These are phyloP conservation scores for Chaetothyriales sp. DNA, from an alignment of 2,329 filamentous ascomycete species.

Conservation along the genomic window DNA sequence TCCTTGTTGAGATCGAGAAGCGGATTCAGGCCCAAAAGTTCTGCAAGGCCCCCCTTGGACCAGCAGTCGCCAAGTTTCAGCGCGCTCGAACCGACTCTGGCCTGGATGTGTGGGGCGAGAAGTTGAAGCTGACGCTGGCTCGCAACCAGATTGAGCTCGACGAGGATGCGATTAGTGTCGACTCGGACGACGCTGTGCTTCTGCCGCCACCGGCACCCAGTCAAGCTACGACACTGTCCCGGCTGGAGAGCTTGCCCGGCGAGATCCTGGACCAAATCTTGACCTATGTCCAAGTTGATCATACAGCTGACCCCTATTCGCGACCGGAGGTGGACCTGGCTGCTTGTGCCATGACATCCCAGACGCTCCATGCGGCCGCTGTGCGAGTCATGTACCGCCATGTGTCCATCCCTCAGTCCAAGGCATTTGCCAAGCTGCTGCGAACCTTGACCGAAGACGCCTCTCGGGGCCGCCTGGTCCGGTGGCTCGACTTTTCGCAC, in stretches of 20 bases:
- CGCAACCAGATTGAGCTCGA: neutral
- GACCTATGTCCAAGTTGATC: constrained; percentile 58
- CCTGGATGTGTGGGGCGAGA: constrained; percentile 16
- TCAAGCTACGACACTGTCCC: constrained; percentile 1
- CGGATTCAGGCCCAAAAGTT: constrained; percentile 13
- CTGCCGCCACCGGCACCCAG: neutral
- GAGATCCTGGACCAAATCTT: constrained; percentile 53
- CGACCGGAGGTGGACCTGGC: constrained; percentile 67
- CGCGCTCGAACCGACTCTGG: constrained; percentile 10
- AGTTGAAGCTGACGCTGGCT: constrained; percentile 9
- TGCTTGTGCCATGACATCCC: constrained; percentile 63
- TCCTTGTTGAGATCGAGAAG: constrained; percentile 15
- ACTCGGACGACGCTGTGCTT: constrained; percentile 9
- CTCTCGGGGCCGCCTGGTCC: constrained; percentile 59
- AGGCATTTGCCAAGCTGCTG: constrained; percentile 71
- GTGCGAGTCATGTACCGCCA: constrained; percentile 62
- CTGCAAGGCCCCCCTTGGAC: constrained; percentile 12
- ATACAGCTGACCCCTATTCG: constrained; percentile 60
- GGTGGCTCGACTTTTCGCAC: constrained; percentile 71
- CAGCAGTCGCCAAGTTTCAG: constrained; percentile 11
- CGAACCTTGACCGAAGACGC: constrained; percentile 53
- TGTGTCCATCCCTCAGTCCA: constrained; percentile 70
- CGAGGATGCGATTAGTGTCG: constrained; percentile 11
- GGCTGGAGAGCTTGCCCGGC: constrained; percentile 15
- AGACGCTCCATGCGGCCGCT: constrained; percentile 57